These are phyloP conservation scores for Penicillium rolfsii DNA, from an alignment of 2,329 filamentous ascomycete genomes.

Conservation along the genomic window DNA sequence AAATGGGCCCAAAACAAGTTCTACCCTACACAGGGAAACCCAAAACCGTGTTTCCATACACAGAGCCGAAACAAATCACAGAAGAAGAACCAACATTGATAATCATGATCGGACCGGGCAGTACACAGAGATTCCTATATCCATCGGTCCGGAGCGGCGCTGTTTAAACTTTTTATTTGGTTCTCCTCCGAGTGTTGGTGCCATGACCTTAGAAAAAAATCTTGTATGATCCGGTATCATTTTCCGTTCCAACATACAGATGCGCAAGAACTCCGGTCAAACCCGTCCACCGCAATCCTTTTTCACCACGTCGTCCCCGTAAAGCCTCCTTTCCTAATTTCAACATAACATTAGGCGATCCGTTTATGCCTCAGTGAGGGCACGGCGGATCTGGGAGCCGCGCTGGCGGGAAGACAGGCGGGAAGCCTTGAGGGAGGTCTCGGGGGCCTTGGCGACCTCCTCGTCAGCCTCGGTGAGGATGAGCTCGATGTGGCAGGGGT, in stretches of 20 bases:
- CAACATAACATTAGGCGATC: slow-evolving; percentile 21
- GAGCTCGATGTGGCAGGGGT: slow-evolving; percentile 99
- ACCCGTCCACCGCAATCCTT: slow-evolving; percentile 36
- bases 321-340: slow-evolving; percentile 18
- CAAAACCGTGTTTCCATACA: not conserved
- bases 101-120: slow-evolving; percentile 33
- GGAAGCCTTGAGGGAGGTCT: slow-evolving; percentile 54
- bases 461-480: slow-evolving; percentile 98
- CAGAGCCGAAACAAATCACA: slow-evolving; percentile 13
- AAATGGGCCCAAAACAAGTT: not conserved
- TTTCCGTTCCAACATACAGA: slow-evolving; percentile 36
- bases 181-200: slow-evolving; percentile 33
- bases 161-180: slow-evolving; percentile 36
- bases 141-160: slow-evolving; percentile 29
- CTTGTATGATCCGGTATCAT: slow-evolving; percentile 35
- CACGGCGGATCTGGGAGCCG: slow-evolving; percentile 66
- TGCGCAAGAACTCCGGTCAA: slow-evolving; percentile 43
- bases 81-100: slow-evolving; percentile 31
- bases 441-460: slow-evolving; percentile 85
- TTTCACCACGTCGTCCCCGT: slow-evolving; percentile 36
- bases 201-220: slow-evolving; percentile 32
- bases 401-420: slow-evolving; percentile 92
- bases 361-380: slow-evolving; percentile 61
- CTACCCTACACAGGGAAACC: not conserved
- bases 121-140: slow-evolving; percentile 31